Conservation (phyloP, 2,329 filamentous ascomycete species). For the Acarospora socialis region DNA sequence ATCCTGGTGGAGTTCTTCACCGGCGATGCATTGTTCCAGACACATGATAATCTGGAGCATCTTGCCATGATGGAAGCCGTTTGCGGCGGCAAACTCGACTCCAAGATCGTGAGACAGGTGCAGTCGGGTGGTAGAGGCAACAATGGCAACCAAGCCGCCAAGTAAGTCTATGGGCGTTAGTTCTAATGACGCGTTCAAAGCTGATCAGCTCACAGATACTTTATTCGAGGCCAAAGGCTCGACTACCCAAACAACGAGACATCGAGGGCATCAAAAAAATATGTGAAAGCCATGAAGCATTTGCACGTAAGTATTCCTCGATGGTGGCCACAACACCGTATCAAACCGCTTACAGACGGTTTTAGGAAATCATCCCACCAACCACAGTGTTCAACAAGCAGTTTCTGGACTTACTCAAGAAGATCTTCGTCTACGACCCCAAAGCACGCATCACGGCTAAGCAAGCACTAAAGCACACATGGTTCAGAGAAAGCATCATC, state of each 20-base stretch:
- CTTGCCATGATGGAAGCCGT: slow-evolving; percentile 56
- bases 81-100: slow-evolving; percentile 41
- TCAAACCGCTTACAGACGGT: slow-evolving; percentile 13
- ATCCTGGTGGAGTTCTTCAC: slow-evolving; percentile 57
- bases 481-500: slow-evolving; percentile 50
- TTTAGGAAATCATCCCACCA: slow-evolving; percentile 47
- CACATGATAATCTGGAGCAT: slow-evolving; percentile 54
- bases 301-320: slow-evolving; percentile 34
- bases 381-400: slow-evolving; percentile 46
- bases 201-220: slow-evolving; percentile 30
- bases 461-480: slow-evolving; percentile 49
- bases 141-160: slow-evolving; percentile 39
- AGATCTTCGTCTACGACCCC: slow-evolving; percentile 54
- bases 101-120: slow-evolving; percentile 39
- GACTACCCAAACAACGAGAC: slow-evolving; percentile 52
- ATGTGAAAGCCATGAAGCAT: slow-evolving; percentile 54
- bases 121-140: slow-evolving; percentile 32
- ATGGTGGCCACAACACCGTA: not conserved
- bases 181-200: slow-evolving; percentile 2
- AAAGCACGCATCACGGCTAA: slow-evolving; percentile 51
- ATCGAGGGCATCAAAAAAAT: slow-evolving; percentile 48
- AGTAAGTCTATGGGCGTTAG: slow-evolving; percentile 34
- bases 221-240: slow-evolving; percentile 37
- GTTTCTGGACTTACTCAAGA: slow-evolving; percentile 47
- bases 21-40: slow-evolving; percentile 53